Evolutionary conservation across 441 rosid species (phyloP).

Genomic region (Kokia cookei): DNA sequence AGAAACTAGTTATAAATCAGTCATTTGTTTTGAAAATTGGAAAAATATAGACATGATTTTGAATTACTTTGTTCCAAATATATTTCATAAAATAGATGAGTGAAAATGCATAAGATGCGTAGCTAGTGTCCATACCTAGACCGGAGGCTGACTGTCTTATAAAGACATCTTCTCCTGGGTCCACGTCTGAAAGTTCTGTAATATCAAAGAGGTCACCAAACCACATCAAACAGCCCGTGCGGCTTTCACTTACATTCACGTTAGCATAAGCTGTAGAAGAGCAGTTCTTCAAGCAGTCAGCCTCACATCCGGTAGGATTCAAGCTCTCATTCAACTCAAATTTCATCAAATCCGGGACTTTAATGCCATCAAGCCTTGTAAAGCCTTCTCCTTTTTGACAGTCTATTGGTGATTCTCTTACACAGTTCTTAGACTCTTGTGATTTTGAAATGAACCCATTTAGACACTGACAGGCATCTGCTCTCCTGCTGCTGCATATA

Average conservation of each 20-base stretch:
- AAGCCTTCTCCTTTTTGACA: slow-evolving; percentile 1
- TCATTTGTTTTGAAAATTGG: too few species aligned
- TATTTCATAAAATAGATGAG: too few species aligned
- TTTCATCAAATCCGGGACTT: background rate
- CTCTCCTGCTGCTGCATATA: background rate
- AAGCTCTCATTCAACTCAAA: background rate
- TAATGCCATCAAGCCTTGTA: slow-evolving; percentile 4
- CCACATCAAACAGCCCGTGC: slow-evolving; percentile 29
- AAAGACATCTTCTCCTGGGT: background rate
- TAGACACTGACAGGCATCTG: slow-evolving; percentile 2
- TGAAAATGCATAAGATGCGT: background rate
- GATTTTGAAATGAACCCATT: slow-evolving; percentile 5
- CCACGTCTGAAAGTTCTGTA: background rate
- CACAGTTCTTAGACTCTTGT: background rate
- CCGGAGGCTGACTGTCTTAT: slow-evolving; percentile 12
- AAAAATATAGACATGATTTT: too few species aligned
- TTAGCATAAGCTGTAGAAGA: slow-evolving; percentile 14
- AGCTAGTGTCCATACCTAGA: background rate
- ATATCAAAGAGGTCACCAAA: slow-evolving; percentile 21
- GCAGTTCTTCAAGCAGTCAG: slow-evolving; percentile 2
- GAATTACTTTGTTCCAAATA: too few species aligned
- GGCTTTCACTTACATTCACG: background rate
- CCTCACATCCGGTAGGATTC: background rate
- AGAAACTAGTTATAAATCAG: background rate
- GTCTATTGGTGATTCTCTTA: background rate